phyloP scores from a whole-genome alignment of 768 basidiomycete species.

The Serendipita vermifera region DNA sequence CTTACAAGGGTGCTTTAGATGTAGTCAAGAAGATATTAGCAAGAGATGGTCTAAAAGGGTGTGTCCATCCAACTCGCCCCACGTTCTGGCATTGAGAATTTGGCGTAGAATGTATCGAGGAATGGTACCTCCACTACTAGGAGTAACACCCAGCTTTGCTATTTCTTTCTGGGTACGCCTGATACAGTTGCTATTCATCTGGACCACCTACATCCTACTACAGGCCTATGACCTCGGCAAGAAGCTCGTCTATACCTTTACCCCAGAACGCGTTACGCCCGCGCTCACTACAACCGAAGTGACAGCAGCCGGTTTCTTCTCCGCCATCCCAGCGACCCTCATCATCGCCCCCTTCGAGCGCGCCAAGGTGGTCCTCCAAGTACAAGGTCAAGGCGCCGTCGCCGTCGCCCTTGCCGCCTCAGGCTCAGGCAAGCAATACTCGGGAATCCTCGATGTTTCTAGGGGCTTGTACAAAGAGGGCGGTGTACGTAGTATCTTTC shows the following conservation, averaged over 20 bases:
- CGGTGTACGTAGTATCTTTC: conserved; percentile 79
- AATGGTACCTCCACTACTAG: conserved; percentile 83
- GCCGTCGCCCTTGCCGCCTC: too few species aligned
- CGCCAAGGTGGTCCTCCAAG: conserved; percentile 90
- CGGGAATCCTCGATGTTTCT: conserved; percentile 84
- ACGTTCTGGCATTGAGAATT: background rate
- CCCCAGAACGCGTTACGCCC: conserved; percentile 58
- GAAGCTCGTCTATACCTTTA: conserved; percentile 59
- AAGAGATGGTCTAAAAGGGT: conserved; percentile 87
- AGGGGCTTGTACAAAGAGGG: conserved; percentile 87
- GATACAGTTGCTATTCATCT: background rate
- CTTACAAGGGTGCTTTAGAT: conserved; percentile 85
- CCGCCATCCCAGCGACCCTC: conserved; percentile 81
- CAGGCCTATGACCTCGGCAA: conserved; percentile 93
- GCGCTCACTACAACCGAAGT: conserved; percentile 63
- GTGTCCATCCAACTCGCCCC: conserved; percentile 17
- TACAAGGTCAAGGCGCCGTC: conserved; percentile 75
- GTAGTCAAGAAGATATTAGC: conserved; percentile 84
- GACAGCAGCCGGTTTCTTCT: conserved; percentile 86
- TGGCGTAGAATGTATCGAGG: conserved; percentile 69
- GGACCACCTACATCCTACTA: background rate
- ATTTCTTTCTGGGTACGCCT: conserved; percentile 85
- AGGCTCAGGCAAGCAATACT: conserved; percentile 58
- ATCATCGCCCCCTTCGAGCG: conserved; percentile 94
- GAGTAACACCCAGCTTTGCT: conserved; percentile 97